These are phyloP conservation scores for Dalbergia cochinchinensis DNA, from an alignment of 306 rosid species.

Conservation along the genomic window DNA sequence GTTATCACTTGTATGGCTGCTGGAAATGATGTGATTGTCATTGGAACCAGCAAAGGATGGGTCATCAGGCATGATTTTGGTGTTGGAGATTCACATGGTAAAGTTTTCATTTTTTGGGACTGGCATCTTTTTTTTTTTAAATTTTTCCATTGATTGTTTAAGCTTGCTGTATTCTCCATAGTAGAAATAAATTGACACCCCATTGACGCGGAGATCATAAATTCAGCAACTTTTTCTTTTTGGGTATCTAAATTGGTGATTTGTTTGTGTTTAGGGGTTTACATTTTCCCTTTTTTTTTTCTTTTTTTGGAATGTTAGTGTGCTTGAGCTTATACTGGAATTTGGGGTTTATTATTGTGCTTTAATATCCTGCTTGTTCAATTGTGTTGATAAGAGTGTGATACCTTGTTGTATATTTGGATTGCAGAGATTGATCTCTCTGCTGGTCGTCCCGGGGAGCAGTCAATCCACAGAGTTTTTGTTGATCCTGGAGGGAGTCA, in stretches of 20 bases:
- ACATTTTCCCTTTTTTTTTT: background rate
- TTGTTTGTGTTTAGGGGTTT: slow-evolving; percentile 35
- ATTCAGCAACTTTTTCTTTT: slow-evolving; percentile 21
- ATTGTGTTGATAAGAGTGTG: slow-evolving; percentile 42
- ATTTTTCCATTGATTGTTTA: background rate
- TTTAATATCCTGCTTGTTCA: slow-evolving; percentile 36
- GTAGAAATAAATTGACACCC: slow-evolving; percentile 21
- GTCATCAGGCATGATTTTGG: slow-evolving; percentile 95
- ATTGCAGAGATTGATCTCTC: slow-evolving; percentile 83
- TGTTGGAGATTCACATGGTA: slow-evolving; percentile 83
- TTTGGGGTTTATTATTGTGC: slow-evolving; percentile 16
- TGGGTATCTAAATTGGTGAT: slow-evolving; percentile 32
- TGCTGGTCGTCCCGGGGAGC: slow-evolving; percentile 90
- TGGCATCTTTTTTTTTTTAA: background rate
- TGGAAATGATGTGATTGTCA: slow-evolving; percentile 86
- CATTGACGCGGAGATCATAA: background rate
- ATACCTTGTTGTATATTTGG: slow-evolving; percentile 48
- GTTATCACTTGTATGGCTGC: slow-evolving; percentile 92
- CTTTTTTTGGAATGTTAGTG: slow-evolving; percentile 2
- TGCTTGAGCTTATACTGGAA: slow-evolving; percentile 36
- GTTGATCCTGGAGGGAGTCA: slow-evolving; percentile 99
- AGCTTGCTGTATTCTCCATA: background rate
- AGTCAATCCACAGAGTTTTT: slow-evolving; percentile 92
- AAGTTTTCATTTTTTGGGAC: slow-evolving; percentile 20
- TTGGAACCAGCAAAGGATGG: slow-evolving; percentile 98